phyloP scores from a whole-genome alignment of 169 alveolate genomes.

The Amoebophrya sp. region DNA sequence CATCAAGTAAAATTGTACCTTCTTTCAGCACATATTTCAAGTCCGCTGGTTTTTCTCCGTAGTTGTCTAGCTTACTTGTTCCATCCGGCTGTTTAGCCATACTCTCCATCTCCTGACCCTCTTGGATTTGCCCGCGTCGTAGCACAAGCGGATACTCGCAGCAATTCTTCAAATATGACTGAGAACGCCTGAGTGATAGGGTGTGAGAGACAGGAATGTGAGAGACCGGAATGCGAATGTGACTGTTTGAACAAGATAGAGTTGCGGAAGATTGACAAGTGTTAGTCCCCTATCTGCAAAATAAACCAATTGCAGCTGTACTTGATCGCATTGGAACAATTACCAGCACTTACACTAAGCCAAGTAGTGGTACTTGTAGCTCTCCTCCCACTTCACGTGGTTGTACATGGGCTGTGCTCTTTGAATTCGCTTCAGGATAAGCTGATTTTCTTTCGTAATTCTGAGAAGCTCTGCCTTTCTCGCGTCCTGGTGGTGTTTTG shows the following conservation, averaged over 20 bases:
- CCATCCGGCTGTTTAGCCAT: background rate
- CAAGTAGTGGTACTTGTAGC: background rate
- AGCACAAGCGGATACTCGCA: slow-evolving; percentile 34
- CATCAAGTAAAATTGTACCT: background rate
- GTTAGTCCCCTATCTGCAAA: no score
- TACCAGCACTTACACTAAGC: no score
- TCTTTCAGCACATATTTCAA: slow-evolving; percentile 31
- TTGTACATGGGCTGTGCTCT: slow-evolving; percentile 28
- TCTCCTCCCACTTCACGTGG: slow-evolving; percentile 35
- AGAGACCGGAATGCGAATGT: no score
- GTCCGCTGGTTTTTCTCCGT: background rate
- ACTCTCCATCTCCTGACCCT: no score
- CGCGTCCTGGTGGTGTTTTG: background rate
- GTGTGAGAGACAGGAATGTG: no score
- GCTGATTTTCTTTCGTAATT: slow-evolving; percentile 31
- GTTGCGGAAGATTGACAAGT: no score
- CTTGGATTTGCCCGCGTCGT: background rate
- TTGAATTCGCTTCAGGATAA: slow-evolving; percentile 27
- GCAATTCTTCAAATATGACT: slow-evolving; percentile 29
- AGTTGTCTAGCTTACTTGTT: background rate
- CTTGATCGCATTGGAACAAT: no score
- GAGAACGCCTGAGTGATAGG: background rate
- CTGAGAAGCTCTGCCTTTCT: slow-evolving; percentile 25
- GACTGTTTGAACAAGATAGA: no score
- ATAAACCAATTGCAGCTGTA: background rate